Conservation (phyloP, 805 yeast species). For the Barnettozyma sucrosica region DNA sequence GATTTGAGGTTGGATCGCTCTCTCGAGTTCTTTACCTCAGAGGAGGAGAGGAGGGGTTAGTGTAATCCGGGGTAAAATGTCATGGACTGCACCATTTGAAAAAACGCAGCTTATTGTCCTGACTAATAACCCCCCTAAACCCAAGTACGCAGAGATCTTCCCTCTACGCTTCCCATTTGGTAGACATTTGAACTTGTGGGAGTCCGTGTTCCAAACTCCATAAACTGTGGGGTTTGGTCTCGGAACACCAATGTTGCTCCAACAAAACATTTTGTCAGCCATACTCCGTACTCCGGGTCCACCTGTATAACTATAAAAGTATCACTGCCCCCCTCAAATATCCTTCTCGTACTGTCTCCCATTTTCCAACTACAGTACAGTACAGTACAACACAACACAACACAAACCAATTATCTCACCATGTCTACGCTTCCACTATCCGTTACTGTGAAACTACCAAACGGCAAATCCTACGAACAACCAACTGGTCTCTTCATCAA, state of each 20-base stretch:
- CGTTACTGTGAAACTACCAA: slow-evolving; percentile 10
- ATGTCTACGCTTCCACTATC: slow-evolving; percentile 10
- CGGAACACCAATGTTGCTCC: neutral
- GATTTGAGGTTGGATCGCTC: neutral
- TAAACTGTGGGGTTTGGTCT: neutral
- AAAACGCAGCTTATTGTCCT: too few species aligned
- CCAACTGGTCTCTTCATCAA: slow-evolving; percentile 15
- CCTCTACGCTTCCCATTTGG: too few species aligned
- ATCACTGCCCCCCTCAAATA: too few species aligned
- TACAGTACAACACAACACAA: too few species aligned
- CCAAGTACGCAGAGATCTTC: too few species aligned
- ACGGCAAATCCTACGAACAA: slow-evolving; percentile 12
- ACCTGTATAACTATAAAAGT: neutral
- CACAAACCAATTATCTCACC: neutral
- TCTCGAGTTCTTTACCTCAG: too few species aligned
- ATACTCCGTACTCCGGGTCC: neutral
- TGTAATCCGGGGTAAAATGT: neutral
- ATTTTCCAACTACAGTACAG: neutral
- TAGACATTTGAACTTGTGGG: neutral
- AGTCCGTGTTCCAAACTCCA: neutral
- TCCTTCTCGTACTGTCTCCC: neutral
- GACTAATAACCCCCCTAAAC: too few species aligned
- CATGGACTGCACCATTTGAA: too few species aligned
- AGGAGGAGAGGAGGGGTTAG: neutral
- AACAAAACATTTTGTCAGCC: neutral